Percentiles rank a stretch among this genome's conserved stretches.
These are phyloP conservation scores for Zygosaccharomyces pseudorouxii DNA, from an alignment of 805 yeast genomes.

Conservation along the genomic window DNA sequence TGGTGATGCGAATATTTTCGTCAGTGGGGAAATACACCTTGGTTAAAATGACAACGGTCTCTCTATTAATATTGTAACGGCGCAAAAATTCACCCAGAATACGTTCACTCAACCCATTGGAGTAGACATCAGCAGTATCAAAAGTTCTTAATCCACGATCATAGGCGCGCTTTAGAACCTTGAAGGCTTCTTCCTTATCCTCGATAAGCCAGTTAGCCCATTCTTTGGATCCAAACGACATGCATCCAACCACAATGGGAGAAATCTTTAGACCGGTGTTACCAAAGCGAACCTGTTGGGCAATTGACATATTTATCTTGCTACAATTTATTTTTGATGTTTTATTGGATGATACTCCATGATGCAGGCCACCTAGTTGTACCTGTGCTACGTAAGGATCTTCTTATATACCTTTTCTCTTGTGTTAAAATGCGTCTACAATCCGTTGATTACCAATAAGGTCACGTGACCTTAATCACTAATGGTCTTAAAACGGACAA, in stretches of 20 bases:
- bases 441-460: not conserved
- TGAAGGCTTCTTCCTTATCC: slow-evolving; percentile 45
- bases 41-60: slow-evolving; percentile 51
- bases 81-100: slow-evolving; percentile 50
- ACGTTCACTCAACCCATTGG: slow-evolving; percentile 45
- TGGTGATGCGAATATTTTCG: slow-evolving; percentile 9
- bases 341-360: not conserved
- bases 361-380: not conserved
- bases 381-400: not conserved
- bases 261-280: slow-evolving; percentile 47
- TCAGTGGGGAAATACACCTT: slow-evolving; percentile 40
- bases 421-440: not conserved
- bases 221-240: slow-evolving; percentile 44
- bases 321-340: not conserved
- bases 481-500: too few relatives aligned
- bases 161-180: slow-evolving; percentile 43
- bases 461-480: not conserved
- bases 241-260: slow-evolving; percentile 49
- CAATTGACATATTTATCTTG: not conserved
- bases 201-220: slow-evolving; percentile 45
- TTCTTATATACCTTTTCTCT: not conserved
- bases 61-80: slow-evolving; percentile 48
- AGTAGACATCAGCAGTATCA: slow-evolving; percentile 49
- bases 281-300: slow-evolving; percentile 31
- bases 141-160: slow-evolving; percentile 45